Evolutionary conservation across 306 rosid species (phyloP), one percentile per base, ranked within the genome.

Genomic region (Carpinus viminea): DNA sequence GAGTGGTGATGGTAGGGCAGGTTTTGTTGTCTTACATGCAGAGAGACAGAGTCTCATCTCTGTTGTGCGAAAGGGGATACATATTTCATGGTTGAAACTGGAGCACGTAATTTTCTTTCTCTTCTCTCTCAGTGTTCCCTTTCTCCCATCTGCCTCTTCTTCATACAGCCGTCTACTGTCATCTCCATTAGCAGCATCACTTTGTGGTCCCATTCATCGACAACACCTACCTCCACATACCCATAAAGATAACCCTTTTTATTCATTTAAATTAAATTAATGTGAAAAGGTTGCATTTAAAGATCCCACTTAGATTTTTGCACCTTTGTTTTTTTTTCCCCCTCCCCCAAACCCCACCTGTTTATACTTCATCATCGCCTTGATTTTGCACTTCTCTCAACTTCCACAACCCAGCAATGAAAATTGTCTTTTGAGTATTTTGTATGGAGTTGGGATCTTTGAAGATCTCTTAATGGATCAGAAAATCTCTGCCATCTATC

Each of bases 131-230:
- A 78, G 71, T 89, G 97, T 88, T 81, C 87, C 98, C 93, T 74
- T 73, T 82, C 85, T 86, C 70, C 93, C 96, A 86, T 90, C 96
- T 91, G 96, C 93, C 92, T 83, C 96, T 87, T 88, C 88, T 86
- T 83, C 83, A 85, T 79, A 83, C 83, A 92, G 87, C 95, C 87
- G 77, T 74, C 82, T 80, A 46, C 88, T 88, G 84, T 83, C 90
- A 79, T 83, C 88, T 81, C 79, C 89, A 93, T 88, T 88, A 76
- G 82, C 81, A 17, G 82, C 81, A 17, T 88, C 80, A 31, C 34
- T 31, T 31, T 31, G 34, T 31, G 34, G 34, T 83, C 88, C 79
- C 89, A 93, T 88, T 88, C 83, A 57, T 75, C 83, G 71, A 82
- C 84, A 80, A 56, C 74, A 81, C 88, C 81, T 53, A 61, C 80